A percentile compares a stretch with the other conserved stretches of the same genome.
Conservation (phyloP, 768 basidiomycete species). For the Panaeolus papilionaceus region DNA sequence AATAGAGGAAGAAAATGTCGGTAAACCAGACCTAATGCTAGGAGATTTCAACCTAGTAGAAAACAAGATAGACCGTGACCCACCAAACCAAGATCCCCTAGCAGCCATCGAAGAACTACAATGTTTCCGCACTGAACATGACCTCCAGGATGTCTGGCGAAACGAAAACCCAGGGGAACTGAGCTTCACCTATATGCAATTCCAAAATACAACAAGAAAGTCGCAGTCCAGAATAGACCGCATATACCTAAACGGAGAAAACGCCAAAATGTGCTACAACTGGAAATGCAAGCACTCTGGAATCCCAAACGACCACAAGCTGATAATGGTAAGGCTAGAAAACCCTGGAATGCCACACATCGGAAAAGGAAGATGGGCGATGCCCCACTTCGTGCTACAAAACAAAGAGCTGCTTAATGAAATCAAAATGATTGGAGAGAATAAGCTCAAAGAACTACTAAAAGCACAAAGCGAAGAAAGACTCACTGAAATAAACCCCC, state of each 20-base stretch:
- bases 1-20: no score
- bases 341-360: slow-evolving; percentile 29
- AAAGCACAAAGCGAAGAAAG: not conserved
- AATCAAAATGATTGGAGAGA: slow-evolving; percentile 4
- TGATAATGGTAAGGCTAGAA: slow-evolving; percentile 32
- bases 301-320: slow-evolving; percentile 38
- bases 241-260: slow-evolving; percentile 34
- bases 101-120: no score
- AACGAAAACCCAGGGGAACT: no score
- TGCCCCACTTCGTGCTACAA: slow-evolving; percentile 28
- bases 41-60: no score
- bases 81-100: no score
- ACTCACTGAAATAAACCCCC: no score
- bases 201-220: no score
- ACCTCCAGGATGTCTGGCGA: no score
- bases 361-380: slow-evolving; percentile 40
- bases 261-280: slow-evolving; percentile 22
- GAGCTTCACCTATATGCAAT: no score
- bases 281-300: slow-evolving; percentile 32
- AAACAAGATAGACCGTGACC: no score
- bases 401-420: slow-evolving; percentile 23
- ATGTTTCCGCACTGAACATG: no score
- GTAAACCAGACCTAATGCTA: no score
- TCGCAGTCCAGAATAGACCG: slow-evolving; percentile 40
- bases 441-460: not conserved